phyloP scores from a whole-genome alignment of 257 asterid species.

The Ligustrum vulgare region DNA sequence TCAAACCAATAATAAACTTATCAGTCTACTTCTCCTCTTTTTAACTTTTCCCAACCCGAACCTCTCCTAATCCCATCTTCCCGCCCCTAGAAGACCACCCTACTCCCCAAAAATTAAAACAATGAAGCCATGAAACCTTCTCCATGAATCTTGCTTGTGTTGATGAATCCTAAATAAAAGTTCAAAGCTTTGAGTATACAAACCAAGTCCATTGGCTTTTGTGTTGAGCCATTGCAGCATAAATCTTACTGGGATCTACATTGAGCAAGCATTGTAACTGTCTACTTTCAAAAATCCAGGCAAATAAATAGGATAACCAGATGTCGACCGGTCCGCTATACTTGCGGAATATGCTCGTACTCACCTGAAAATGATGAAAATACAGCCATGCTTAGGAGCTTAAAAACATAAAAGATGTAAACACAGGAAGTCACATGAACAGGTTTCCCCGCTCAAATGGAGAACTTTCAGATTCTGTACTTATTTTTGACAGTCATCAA shows the following conservation, averaged over 20 bases:
- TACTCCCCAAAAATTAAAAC: no score
- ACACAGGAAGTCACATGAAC: background rate
- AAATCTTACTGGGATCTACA: slow-evolving; percentile 56
- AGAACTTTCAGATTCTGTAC: background rate
- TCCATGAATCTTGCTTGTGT: background rate
- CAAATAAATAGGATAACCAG: slow-evolving; percentile 62
- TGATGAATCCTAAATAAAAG: background rate
- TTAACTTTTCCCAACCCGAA: background rate
- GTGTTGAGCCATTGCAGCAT: slow-evolving; percentile 88
- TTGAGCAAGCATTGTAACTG: slow-evolving; percentile 62
- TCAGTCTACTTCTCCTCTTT: no score
- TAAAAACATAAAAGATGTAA: background rate
- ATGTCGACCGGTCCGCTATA: slow-evolving; percentile 77
- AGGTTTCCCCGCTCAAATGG: background rate
- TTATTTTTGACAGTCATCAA: background rate
- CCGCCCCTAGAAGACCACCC: background rate
- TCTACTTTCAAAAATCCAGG: slow-evolving; percentile 32
- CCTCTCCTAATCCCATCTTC: background rate
- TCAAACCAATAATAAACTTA: background rate
- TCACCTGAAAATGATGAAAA: slow-evolving; percentile 45
- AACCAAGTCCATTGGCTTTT: slow-evolving; percentile 95
- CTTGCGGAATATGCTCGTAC: slow-evolving; percentile 71
- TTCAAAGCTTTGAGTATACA: slow-evolving; percentile 9
- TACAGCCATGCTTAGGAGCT: background rate
- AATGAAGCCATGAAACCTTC: background rate